Evolutionary conservation across 768 basidiomycete genomes (phyloP), one percentile per base, ranked within the genome.

Genomic region (Cystobasidium tubakii): DNA sequence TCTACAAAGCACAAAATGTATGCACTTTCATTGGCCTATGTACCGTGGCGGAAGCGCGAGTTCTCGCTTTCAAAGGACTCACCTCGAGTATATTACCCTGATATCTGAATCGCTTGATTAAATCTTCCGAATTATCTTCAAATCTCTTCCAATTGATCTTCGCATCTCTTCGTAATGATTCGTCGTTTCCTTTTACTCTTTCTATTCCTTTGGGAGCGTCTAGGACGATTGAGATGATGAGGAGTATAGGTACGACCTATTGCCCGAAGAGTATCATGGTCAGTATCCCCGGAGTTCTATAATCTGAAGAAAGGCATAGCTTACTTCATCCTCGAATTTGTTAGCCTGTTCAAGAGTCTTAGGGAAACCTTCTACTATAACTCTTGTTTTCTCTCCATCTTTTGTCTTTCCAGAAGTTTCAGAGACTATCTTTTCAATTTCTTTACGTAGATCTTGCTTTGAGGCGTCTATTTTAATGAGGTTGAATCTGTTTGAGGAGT

Each of bases 131-230:
- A 27, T 25, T 33, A 7, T 71, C 69, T 44, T 71, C 33, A 44
- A 71, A 71, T 55, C 69, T 12, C 21, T 60, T 55, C 69, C 69
- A 71, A 34, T 71, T 71, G 12, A 71, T 71, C 33, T 60, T 55
- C 3, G 69, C 69, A 44, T 71, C 69, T 36, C 39, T 27, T 44
- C 39, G 12, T 17, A 42, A 34, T 21, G 29, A 31, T 3, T 71
- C 55, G 12, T 55, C 29, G 17, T 44, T 29, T 34, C 50, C n/a
- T 31, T 44, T 44, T 34, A 71, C 10, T 31, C 69, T 31, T n/a
- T 29, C 33, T 34, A 57, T 33, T 31, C 27, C 54, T n/a, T 55
- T 36, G 25, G 21, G 21, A 34, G 21, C 42, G 23, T 71, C 69
- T 23, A 71, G 36, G 7, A 54, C 69, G 50, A 71, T 71, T 34